Base-by-base conservation (phyloP, 345 rosid genomes). In the Populus euphratica region DNA sequence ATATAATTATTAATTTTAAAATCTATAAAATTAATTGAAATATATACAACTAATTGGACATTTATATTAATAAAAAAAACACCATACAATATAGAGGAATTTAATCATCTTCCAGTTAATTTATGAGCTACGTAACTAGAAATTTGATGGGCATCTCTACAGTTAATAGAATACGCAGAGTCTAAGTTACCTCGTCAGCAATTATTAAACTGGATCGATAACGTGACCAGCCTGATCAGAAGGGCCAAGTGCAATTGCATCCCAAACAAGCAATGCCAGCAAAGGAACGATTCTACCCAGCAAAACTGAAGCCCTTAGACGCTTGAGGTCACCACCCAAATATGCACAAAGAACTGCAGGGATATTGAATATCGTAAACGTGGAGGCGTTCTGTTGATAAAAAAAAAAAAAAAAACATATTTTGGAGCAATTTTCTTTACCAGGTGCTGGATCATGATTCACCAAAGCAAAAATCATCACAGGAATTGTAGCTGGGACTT, bases 321-420 rank as follows among this genome's bases (percentile, higher is more conserved):
- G 70, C 9, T 31, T 36, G 61, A 89, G 84, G 43, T 91, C 94
- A 65, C 87, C 86, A 70, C 87, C 90, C 85, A 91, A 77, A 75
- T 88, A 89, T 44, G 90, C 94, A 86, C 91, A 91, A 33, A 90
- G 84, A 65, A 89, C 94, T 89, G 86, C 76, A 85, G 73, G 20
- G 70, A 25, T 73, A 39, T 77, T 36, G 21, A 52, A 50, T 72
- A 67, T 27, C 49, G 36, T 70, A 39, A 79, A 77, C 77, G 68
- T 9, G 39, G 43, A 63, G 25, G 6, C 76, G 31, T 23, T 39
- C 52, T 21, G 54, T 47, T 49, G 71, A 68, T 78, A 29, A 20
- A 69, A 64, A 33, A 43, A 7, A 69, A 68, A 76, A 29, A 20
- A 69, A 10, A 20, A 5, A 9, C 36, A 63, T 52, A 52, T 23